Evolutionary conservation across 176 grass and related monocot genomes (phyloP).

Genomic region (Aegilops bicornis): DNA sequence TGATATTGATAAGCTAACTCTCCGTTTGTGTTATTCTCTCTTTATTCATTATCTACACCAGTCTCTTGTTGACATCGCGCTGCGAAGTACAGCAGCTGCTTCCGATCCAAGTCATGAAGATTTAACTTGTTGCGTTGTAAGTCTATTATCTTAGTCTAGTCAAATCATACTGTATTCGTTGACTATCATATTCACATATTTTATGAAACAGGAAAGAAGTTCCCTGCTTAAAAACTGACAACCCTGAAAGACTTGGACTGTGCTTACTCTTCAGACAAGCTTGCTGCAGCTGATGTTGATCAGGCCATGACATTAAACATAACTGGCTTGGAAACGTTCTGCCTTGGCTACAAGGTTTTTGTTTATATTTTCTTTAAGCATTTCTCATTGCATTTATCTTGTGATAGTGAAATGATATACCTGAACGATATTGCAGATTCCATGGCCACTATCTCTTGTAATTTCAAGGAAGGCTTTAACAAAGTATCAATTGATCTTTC

Average conservation of each 20-base stretch:
- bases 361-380: slow-evolving; percentile 5
- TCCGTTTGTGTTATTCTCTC: slow-evolving; percentile 30
- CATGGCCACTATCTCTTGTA: slow-evolving; percentile 95
- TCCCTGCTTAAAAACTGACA: slow-evolving; percentile 75
- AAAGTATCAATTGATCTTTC: slow-evolving; percentile 95
- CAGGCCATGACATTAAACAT: slow-evolving; percentile 62
- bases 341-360: slow-evolving; percentile 85
- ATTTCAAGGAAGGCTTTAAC: slow-evolving; percentile 96
- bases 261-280: slow-evolving; percentile 51
- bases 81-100: slow-evolving; percentile 85
- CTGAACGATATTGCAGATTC: slow-evolving; percentile 63
- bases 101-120: slow-evolving; percentile 95
- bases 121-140: slow-evolving; percentile 92
- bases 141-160: slow-evolving; percentile 21
- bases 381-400: slow-evolving; percentile 9
- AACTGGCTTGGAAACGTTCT: slow-evolving; percentile 86
- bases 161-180: slow-evolving; percentile 24
- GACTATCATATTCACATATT: slow-evolving; percentile 13
- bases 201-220: slow-evolving; percentile 74
- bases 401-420: slow-evolving; percentile 12
- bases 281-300: slow-evolving; percentile 47
- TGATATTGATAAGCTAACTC: slow-evolving; percentile 14
- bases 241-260: slow-evolving; percentile 80
- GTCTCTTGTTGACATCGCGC: slow-evolving; percentile 94
- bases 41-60: slow-evolving; percentile 41